These are phyloP conservation scores for Picea sitchensis DNA, from an alignment of 75 land plant species.

Conservation along the genomic window DNA sequence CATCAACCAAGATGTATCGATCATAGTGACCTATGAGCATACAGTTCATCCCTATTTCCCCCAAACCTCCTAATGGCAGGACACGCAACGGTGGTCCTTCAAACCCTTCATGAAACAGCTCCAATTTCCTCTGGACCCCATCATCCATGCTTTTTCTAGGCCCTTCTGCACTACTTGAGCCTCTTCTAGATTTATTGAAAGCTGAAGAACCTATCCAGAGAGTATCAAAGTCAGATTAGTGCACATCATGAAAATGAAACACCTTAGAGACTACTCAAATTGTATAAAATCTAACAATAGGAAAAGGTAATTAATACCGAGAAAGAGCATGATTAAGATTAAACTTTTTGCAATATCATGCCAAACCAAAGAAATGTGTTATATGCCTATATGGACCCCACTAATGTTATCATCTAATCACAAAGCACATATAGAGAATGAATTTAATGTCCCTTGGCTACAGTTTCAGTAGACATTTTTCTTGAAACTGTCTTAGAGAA, in stretches of 20 bases:
- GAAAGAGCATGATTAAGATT: not conserved
- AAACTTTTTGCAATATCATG: not conserved
- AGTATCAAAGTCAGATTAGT: not conserved
- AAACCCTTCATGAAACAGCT: constrained; percentile 36
- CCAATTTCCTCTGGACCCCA: constrained; percentile 37
- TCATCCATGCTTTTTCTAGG: constrained; percentile 42
- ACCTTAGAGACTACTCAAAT: not conserved
- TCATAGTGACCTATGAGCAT: constrained; percentile 63
- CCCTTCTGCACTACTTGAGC: constrained; percentile 22
- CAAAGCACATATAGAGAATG: not conserved
- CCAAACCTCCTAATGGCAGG: constrained; percentile 50
- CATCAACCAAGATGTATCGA: constrained; percentile 57
- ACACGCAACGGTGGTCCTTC: constrained; percentile 51
- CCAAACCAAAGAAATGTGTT: not conserved
- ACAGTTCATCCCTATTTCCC: constrained; percentile 64
- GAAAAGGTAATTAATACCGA: not conserved
- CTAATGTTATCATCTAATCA: not conserved
- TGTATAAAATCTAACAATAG: not conserved
- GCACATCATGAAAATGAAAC: not conserved
- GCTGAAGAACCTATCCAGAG: constrained; percentile 1
- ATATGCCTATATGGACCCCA: not conserved
- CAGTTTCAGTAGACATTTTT: no score
- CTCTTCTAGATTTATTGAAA: not conserved
- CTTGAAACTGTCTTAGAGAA: not conserved
- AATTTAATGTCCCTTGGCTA: not conserved